Evolutionary conservation across 2,329 filamentous ascomycete species (phyloP).

Genomic region (Cladosporium colombiae): DNA sequence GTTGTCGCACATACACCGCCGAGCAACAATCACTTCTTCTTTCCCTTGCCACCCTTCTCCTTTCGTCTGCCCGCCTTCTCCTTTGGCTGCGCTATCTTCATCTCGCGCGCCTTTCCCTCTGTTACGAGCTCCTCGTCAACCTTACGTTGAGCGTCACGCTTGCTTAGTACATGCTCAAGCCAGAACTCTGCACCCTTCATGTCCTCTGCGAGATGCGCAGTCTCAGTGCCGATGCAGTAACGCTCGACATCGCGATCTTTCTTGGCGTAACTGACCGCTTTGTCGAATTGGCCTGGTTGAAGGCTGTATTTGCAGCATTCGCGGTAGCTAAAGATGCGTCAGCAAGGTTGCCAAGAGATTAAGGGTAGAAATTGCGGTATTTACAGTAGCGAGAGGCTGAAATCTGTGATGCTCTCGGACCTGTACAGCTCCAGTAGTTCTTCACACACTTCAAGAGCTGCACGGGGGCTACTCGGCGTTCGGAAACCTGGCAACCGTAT

Average conservation of each 20-base stretch:
- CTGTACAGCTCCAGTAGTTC: background rate
- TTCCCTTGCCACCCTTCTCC: background rate
- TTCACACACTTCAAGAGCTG: background rate
- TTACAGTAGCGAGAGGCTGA: background rate
- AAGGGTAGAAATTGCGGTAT: background rate
- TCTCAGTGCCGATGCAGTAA: constrained; percentile 29
- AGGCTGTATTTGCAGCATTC: background rate
- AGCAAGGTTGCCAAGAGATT: background rate
- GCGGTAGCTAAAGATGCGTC: background rate
- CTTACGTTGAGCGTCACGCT: background rate
- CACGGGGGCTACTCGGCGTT: background rate
- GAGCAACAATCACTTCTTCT: background rate
- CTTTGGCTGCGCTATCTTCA: background rate
- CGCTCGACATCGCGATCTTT: constrained; percentile 26
- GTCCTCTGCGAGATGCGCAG: constrained; percentile 6
- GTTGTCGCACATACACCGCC: background rate
- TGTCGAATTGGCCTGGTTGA: background rate
- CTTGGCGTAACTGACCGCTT: background rate
- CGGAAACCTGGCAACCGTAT: background rate
- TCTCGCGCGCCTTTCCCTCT: background rate
- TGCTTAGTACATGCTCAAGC: constrained; percentile 18
- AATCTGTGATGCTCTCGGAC: background rate
- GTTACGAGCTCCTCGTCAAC: background rate
- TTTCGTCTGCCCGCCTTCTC: constrained; percentile 21
- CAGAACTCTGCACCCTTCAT: constrained; percentile 17